Evolutionary conservation across 495 filamentous ascomycete genomes (phyloP).

Genomic region (Acidiella bohemica): DNA sequence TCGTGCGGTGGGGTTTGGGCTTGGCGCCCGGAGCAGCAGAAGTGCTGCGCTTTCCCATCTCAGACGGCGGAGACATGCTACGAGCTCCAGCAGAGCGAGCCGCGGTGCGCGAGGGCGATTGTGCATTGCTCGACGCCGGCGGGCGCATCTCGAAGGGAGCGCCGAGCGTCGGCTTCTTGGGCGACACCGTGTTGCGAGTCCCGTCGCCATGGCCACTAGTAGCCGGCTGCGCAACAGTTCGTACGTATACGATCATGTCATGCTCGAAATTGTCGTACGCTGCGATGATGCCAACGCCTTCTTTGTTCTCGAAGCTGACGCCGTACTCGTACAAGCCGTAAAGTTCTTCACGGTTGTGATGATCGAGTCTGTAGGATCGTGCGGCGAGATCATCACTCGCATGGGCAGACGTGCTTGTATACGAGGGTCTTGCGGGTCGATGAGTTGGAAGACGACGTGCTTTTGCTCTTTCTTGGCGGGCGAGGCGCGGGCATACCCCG

Average conservation of each 20-base stretch:
- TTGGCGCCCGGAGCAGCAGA: slow-evolving; percentile 52
- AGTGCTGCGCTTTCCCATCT: slow-evolving; percentile 61
- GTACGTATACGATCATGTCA: slow-evolving; percentile 80
- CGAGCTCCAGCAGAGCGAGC: slow-evolving; percentile 58
- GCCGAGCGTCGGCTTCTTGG: slow-evolving; percentile 25
- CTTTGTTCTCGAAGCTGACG: slow-evolving; percentile 80
- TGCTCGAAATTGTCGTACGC: slow-evolving; percentile 86
- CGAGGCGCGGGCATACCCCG: slow-evolving; percentile 21
- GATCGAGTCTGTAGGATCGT: slow-evolving; percentile 92
- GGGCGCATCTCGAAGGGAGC: slow-evolving; percentile 31
- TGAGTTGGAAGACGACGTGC: slow-evolving; percentile 72
- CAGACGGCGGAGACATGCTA: slow-evolving; percentile 67
- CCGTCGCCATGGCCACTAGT: slow-evolving; percentile 9
- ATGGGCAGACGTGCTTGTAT: slow-evolving; percentile 71
- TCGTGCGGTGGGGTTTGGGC: slow-evolving; percentile 45
- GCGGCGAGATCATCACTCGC: slow-evolving; percentile 78
- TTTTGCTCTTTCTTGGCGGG: slow-evolving; percentile 39
- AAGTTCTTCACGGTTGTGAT: slow-evolving; percentile 92
- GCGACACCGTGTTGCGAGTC: slow-evolving; percentile 24
- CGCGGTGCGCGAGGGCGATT: slow-evolving; percentile 49
- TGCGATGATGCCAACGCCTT: slow-evolving; percentile 79
- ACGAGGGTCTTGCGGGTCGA: slow-evolving; percentile 59
- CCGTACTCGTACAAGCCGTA: slow-evolving; percentile 80
- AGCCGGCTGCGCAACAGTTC: slow-evolving; percentile 51
- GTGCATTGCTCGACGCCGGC: slow-evolving; percentile 39